These are phyloP conservation scores for Dryadomyces quercus-mongolicae DNA, from an alignment of 2,329 filamentous ascomycete species.

Conservation along the genomic window DNA sequence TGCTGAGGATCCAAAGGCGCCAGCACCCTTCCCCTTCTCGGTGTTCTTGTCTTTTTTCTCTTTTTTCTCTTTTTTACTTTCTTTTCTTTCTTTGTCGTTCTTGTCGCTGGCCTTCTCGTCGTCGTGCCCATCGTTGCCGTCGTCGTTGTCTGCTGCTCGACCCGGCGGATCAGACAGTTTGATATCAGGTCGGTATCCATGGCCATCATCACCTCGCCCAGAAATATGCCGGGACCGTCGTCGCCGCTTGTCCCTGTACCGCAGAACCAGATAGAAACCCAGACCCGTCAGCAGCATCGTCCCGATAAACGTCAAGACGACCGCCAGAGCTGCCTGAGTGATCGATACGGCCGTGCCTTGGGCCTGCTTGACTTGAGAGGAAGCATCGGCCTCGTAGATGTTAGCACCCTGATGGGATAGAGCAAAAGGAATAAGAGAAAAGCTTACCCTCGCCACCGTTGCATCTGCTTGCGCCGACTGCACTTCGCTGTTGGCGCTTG, in stretches of 20 bases:
- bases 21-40: too few species aligned
- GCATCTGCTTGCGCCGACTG: constrained; percentile 20
- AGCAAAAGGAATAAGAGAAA: too few species aligned
- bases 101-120: too few species aligned
- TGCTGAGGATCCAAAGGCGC: too few species aligned
- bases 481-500: constrained; percentile 15
- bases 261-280: constrained; percentile 23
- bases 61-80: not conserved
- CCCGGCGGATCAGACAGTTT: constrained; percentile 10
- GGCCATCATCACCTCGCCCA: too few species aligned
- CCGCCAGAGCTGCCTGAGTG: constrained; percentile 27
- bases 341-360: constrained; percentile 27
- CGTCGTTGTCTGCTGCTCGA: not conserved
- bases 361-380: constrained; percentile 19
- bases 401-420: too few species aligned
- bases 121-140: not conserved
- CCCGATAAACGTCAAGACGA: constrained; percentile 29
- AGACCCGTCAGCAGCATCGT: constrained; percentile 26
- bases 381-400: constrained; percentile 17
- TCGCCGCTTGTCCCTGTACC: constrained; percentile 15
- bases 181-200: constrained; percentile 14
- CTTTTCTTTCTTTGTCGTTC: not conserved
- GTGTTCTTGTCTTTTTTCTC: too few species aligned
- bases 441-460: constrained; percentile 18
- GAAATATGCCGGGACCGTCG: too few species aligned